Conservation (phyloP, 1,284 basidiomycete genomes). For the Xerocomus amazonicus region DNA sequence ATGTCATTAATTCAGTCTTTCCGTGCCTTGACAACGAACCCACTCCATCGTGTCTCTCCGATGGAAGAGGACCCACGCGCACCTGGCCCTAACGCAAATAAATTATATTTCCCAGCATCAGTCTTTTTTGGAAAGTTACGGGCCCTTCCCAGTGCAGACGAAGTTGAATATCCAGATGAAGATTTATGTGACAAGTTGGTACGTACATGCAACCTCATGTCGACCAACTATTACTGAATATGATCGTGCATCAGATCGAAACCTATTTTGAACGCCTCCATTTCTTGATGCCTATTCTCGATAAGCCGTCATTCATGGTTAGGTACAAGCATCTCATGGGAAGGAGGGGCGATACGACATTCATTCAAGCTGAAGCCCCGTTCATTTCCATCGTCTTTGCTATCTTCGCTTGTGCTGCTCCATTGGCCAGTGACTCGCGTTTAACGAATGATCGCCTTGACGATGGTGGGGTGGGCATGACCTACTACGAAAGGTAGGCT, state of each 20-base stretch:
- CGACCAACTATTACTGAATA: conserved; percentile 17
- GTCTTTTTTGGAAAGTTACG: conserved; percentile 85
- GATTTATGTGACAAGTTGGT: conserved; percentile 81
- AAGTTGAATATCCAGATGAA: conserved; percentile 82
- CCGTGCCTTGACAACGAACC: conserved; percentile 67
- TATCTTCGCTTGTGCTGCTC: conserved; percentile 79
- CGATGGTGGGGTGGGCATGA: conserved; percentile 81
- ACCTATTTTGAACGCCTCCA: conserved; percentile 83
- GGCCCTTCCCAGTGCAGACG: conserved; percentile 78
- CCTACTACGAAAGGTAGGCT: conserved; percentile 79
- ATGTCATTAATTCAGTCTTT: conserved; percentile 90
- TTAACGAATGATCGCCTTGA: conserved; percentile 57
- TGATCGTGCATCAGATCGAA: conserved; percentile 54
- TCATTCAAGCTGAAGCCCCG: conserved; percentile 58
- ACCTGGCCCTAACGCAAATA: conserved; percentile 72
- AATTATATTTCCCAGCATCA: conserved; percentile 84
- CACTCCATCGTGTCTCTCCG: conserved; percentile 72
- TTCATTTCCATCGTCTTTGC: conserved; percentile 79
- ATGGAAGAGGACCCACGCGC: conserved; percentile 77
- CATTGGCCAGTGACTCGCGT: conserved; percentile 71
- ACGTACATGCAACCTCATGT: conserved; percentile 13
- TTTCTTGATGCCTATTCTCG: conserved; percentile 79
- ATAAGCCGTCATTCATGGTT: conserved; percentile 76
- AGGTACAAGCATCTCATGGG: conserved; percentile 75
- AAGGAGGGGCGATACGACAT: conserved; percentile 48